Evolutionary conservation across 495 filamentous ascomycete species (phyloP).

Genomic region (Aspergillus biplanus): DNA sequence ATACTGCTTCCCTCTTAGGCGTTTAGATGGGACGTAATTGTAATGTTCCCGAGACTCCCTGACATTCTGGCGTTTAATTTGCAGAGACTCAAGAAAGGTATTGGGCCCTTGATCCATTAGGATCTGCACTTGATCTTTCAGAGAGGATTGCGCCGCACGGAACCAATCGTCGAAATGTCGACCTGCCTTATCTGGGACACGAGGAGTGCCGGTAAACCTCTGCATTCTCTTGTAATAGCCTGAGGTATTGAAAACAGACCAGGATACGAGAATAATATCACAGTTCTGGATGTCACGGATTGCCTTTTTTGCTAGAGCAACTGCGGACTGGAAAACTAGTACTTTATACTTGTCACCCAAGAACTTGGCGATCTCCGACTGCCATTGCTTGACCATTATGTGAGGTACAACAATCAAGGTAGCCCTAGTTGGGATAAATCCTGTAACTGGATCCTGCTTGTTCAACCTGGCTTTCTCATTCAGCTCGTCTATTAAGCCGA

Average conservation of each 20-base stretch:
- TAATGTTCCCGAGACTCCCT: constrained; percentile 24
- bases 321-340: constrained; percentile 39
- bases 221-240: constrained; percentile 55
- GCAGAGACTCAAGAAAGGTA: constrained; percentile 34
- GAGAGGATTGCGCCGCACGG: constrained; percentile 37
- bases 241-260: constrained; percentile 45
- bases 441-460: constrained; percentile 17
- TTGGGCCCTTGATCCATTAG: constrained; percentile 33
- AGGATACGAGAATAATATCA: constrained; percentile 61
- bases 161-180: constrained; percentile 61
- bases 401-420: constrained; percentile 71
- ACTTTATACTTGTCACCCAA: constrained; percentile 44
- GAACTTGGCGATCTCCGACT: constrained; percentile 62
- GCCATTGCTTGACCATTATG: constrained; percentile 71
- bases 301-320: constrained; percentile 35
- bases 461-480: constrained; percentile 16
- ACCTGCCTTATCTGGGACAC: constrained; percentile 40
- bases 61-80: constrained; percentile 27
- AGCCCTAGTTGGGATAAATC: constrained; percentile 59
- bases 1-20: constrained; percentile 34
- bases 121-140: constrained; percentile 46
- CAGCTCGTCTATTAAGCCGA: constrained; percentile 65
- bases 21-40: constrained; percentile 38
- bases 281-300: constrained; percentile 51
- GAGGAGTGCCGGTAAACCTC: constrained; percentile 54